Conservation (phyloP, 129 eudicot genomes). For the carrot (Daucus carota) region DH1_v3.0 NC_030386.2:31435001-31435500, state of each 20-base stretch:
- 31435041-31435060: constrained; percentile 5
- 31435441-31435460: background rate
- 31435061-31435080: background rate
- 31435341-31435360: background rate
- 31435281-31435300: background rate
- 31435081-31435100: background rate
- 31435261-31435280: background rate
- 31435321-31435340: background rate
- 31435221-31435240: background rate
- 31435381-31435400: background rate
- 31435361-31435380: background rate
- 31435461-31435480: background rate
- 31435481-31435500: background rate
- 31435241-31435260: background rate
- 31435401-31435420: background rate
- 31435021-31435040: constrained; percentile 1
- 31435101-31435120: background rate
- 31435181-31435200: background rate
- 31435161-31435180: background rate
- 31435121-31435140: background rate
- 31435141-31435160: background rate
- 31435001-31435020: constrained; percentile 10
- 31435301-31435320: background rate
- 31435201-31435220: background rate
- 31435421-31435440: background rate